Conservation (phyloP, 176 grass and related monocot species). For the Tuctoria greenei region DNA sequence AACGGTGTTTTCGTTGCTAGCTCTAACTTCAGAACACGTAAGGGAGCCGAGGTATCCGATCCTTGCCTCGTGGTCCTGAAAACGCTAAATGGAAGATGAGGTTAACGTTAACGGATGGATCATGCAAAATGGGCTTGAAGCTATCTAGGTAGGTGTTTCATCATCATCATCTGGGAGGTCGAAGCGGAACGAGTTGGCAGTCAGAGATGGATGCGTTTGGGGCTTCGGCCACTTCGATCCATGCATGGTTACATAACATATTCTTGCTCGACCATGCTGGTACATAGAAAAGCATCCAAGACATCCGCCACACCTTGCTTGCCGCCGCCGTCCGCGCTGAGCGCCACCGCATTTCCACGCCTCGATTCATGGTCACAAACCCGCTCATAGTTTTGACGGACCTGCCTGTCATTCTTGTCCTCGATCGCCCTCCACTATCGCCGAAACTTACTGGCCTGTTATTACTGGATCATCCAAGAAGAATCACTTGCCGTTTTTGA, state of each 20-base stretch:
- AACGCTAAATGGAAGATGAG: neutral
- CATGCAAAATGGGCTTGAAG: neutral
- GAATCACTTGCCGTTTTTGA: neutral
- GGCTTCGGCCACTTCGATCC: neutral
- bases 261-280: neutral
- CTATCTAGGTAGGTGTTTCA: neutral
- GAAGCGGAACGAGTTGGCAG: neutral
- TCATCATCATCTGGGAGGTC: neutral
- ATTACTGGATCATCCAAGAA: neutral
- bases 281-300: constrained; percentile 19
- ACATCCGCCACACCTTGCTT: constrained; percentile 38
- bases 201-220: constrained; percentile 12
- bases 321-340: constrained; percentile 34
- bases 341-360: neutral
- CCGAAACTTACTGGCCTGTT: neutral
- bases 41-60: constrained; percentile 7
- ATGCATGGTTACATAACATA: neutral
- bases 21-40: neutral
- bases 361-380: neutral
- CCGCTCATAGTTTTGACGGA: neutral
- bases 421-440: neutral
- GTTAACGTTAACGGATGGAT: neutral
- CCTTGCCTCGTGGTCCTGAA: no score
- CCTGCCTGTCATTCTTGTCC: neutral
- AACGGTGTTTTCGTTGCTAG: neutral